Percentiles rank a stretch among this genome's conserved stretches.
phyloP scores from a whole-genome alignment of 2,329 filamentous ascomycete species.

The Alternaria gaisen region DNA sequence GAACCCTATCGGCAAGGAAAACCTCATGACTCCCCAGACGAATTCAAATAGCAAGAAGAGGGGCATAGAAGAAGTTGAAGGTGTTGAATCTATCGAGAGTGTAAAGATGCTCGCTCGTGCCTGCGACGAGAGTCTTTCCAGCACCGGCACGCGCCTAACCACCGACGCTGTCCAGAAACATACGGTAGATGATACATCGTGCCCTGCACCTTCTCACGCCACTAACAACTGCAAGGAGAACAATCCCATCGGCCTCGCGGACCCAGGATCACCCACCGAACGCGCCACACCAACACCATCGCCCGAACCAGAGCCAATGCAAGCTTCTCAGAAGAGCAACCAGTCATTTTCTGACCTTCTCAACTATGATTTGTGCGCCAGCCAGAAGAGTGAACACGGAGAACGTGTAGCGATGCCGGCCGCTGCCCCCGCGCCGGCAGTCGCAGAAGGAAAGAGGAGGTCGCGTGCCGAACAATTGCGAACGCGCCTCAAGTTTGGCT shows the following conservation, averaged over 20 bases:
- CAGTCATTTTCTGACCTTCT: slow-evolving; percentile 59
- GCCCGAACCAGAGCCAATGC: slow-evolving; percentile 22
- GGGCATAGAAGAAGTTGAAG: slow-evolving; percentile 48
- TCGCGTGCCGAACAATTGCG: slow-evolving; percentile 72
- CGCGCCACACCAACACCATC: slow-evolving; percentile 42
- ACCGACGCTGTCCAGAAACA: slow-evolving; percentile 37
- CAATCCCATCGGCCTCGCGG: slow-evolving; percentile 36
- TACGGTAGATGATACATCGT: slow-evolving; percentile 30
- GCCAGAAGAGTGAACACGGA: slow-evolving; percentile 46
- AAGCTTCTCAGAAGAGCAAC: slow-evolving; percentile 47
- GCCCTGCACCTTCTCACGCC: slow-evolving; percentile 25
- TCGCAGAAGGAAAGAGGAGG: slow-evolving; percentile 24
- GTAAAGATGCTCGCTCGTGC: slow-evolving; percentile 39
- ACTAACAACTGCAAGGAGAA: slow-evolving; percentile 38
- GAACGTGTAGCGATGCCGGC: slow-evolving; percentile 13
- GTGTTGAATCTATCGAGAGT: slow-evolving; percentile 36
- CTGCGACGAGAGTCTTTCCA: slow-evolving; percentile 27
- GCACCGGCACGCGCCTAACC: slow-evolving; percentile 31
- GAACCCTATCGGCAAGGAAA: slow-evolving; percentile 41
- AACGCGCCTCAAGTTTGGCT: slow-evolving; percentile 74
- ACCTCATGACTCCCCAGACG: slow-evolving; percentile 27
- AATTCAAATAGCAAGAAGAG: slow-evolving; percentile 45
- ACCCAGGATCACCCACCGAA: slow-evolving; percentile 47
- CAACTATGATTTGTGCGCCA: slow-evolving; percentile 57
- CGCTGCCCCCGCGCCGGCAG: slow-evolving; percentile 18